Percentiles rank a stretch among this genome's conserved stretches.
Evolutionary conservation across 306 rosid species (phyloP).

Genomic region (Prosopis cineraria): DNA sequence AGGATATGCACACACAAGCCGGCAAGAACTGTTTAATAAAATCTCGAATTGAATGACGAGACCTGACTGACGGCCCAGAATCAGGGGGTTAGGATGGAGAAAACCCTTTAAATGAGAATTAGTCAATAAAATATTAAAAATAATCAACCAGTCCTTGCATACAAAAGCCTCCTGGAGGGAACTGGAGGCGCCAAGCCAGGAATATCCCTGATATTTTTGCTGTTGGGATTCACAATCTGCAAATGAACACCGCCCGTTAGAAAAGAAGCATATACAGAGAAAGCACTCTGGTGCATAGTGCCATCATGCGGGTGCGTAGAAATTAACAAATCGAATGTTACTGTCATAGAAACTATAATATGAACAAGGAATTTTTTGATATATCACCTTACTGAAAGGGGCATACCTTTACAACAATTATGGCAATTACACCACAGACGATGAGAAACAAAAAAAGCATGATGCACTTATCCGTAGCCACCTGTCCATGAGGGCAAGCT

Average conservation of each 20-base stretch:
- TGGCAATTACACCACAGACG: constrained; percentile 92
- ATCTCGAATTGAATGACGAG: constrained; percentile 15
- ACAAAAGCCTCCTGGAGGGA: constrained; percentile 86
- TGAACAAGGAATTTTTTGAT: neutral
- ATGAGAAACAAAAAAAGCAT: constrained; percentile 90
- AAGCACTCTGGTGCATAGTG: neutral
- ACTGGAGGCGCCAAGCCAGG: constrained; percentile 98
- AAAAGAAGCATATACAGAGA: neutral
- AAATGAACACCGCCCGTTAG: constrained; percentile 7
- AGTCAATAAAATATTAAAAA: constrained; percentile 39
- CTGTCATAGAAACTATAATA: neutral
- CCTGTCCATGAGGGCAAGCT: constrained; percentile 49
- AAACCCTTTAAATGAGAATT: constrained; percentile 26
- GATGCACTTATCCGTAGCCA: constrained; percentile 99
- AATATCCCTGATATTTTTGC: constrained; percentile 82
- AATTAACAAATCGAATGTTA: neutral
- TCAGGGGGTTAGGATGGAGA: constrained; percentile 38
- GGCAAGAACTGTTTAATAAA: constrained; percentile 38
- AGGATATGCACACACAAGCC: constrained; percentile 67
- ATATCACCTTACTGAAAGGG: constrained; percentile 12
- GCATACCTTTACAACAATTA: constrained; percentile 91
- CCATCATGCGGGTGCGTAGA: neutral
- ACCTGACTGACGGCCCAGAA: constrained; percentile 34
- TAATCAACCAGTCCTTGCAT: constrained; percentile 53
- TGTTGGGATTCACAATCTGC: constrained; percentile 88